A percentile compares a stretch with the other conserved stretches of the same genome.
These are phyloP conservation scores for Kwoniella bestiolae DNA, from an alignment of 768 basidiomycete genomes.

Conservation along the genomic window DNA sequence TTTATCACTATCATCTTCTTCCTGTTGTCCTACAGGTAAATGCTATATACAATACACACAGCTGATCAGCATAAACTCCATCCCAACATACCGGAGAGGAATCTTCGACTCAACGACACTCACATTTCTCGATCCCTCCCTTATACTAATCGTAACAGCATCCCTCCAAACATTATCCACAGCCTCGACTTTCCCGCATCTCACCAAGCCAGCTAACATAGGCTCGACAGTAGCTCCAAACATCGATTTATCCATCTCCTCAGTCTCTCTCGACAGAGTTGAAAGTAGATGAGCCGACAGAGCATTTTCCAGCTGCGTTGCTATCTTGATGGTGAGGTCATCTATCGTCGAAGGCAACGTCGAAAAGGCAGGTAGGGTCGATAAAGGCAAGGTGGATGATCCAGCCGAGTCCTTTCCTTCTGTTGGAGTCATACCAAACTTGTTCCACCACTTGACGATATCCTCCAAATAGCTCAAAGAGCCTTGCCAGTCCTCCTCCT, in stretches of 20 bases:
- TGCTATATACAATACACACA: constrained; percentile 59
- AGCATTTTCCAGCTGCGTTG: constrained; percentile 45
- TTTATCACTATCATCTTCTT: constrained; percentile 62
- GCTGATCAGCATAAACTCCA: neutral
- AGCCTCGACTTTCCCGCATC: constrained; percentile 58
- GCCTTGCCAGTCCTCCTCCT: constrained; percentile 83
- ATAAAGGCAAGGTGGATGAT: constrained; percentile 24
- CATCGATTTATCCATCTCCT: constrained; percentile 25
- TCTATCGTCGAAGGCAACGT: constrained; percentile 32
- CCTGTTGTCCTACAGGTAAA: constrained; percentile 65
- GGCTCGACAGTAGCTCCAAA: constrained; percentile 63
- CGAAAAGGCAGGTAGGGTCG: constrained; percentile 39
- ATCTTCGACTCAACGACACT: constrained; percentile 11
- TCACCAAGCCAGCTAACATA: constrained; percentile 73
- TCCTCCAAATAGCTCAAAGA: constrained; percentile 65
- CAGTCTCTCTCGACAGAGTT: constrained; percentile 26
- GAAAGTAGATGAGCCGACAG: constrained; percentile 32
- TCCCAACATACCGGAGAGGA: too few relatives aligned
- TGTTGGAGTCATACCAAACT: constrained; percentile 8
- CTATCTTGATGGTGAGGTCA: constrained; percentile 31
- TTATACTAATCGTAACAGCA: constrained; percentile 42
- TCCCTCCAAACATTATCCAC: constrained; percentile 55
- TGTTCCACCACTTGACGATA: constrained; percentile 54
- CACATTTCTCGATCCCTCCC: constrained; percentile 52
- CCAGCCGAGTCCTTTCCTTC: neutral